Percentiles rank a stretch among this genome's conserved stretches.
Conservation (phyloP, 768 basidiomycete species). For the Leucogyrophana mollusca region DNA sequence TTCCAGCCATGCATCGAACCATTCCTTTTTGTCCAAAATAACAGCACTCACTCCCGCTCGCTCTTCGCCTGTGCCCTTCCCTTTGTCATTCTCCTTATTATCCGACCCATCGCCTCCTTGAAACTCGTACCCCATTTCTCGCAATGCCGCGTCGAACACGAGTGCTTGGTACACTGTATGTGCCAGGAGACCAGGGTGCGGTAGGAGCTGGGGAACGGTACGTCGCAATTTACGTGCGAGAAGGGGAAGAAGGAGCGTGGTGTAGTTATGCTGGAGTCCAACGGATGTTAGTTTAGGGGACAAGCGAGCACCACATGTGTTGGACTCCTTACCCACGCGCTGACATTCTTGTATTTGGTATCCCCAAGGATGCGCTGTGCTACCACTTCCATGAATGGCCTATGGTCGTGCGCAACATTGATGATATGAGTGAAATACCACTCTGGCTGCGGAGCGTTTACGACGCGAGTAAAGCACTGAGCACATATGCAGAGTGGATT, state of each 20-base stretch:
- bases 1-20: constrained; percentile 89
- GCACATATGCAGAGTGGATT: background rate
- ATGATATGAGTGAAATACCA: constrained; percentile 95
- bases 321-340: constrained; percentile 65
- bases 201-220: constrained; percentile 70
- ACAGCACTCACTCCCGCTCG: constrained; percentile 84
- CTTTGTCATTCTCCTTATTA: constrained; percentile 21
- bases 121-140: constrained; percentile 71
- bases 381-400: constrained; percentile 71
- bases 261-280: constrained; percentile 73
- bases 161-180: constrained; percentile 95
- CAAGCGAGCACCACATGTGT: background rate
- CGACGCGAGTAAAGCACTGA: background rate
- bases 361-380: constrained; percentile 68
- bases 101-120: background rate
- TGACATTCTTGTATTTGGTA: constrained; percentile 61
- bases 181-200: constrained; percentile 82
- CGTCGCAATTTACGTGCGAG: constrained; percentile 73
- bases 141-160: constrained; percentile 77
- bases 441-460: constrained; percentile 64
- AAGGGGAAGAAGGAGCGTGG: constrained; percentile 71
- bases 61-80: constrained; percentile 22
- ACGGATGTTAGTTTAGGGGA: constrained; percentile 4
- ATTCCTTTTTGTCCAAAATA: constrained; percentile 78
- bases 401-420: constrained; percentile 85